Percentiles rank a stretch among this genome's conserved stretches.
These are phyloP conservation scores for Zygosaccharomyces kombuchaensis DNA, from an alignment of 805 yeast genomes.

Conservation along the genomic window DNA sequence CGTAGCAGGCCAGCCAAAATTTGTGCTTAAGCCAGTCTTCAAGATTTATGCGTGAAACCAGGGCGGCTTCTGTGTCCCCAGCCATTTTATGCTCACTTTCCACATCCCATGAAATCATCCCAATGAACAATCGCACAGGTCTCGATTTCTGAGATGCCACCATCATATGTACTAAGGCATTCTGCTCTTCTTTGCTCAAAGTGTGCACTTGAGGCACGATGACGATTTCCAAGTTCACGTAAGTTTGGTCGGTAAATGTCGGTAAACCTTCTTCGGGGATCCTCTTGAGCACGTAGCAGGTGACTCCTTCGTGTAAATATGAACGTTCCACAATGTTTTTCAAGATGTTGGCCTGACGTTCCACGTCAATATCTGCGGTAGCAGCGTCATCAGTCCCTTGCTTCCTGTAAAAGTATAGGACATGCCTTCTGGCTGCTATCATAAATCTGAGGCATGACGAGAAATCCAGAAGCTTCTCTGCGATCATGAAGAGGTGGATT, in stretches of 20 bases:
- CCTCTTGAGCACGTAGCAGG: constrained; percentile 8
- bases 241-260: not conserved
- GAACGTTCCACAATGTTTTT: constrained; percentile 10
- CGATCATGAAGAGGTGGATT: constrained; percentile 3
- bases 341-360: constrained; percentile 11
- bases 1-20: constrained; percentile 33
- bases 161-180: constrained; percentile 13
- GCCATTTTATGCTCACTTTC: not conserved
- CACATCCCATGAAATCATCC: constrained; percentile 13
- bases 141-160: constrained; percentile 1
- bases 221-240: constrained; percentile 6
- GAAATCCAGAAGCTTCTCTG: constrained; percentile 17
- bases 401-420: constrained; percentile 16
- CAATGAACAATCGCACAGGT: constrained; percentile 7
- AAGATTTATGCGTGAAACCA: constrained; percentile 11
- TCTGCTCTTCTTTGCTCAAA: constrained; percentile 14
- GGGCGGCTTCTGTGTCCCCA: not conserved
- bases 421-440: constrained; percentile 17
- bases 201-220: constrained; percentile 21
- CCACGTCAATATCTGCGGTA: constrained; percentile 7
- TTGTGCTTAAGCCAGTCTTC: constrained; percentile 40
- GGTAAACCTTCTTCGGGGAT: constrained; percentile 1
- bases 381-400: constrained; percentile 3
- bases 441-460: constrained; percentile 20
- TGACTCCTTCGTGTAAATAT: constrained; percentile 6